A percentile compares a stretch with the other conserved stretches of the same genome.
phyloP scores from a whole-genome alignment of 805 yeast species.

The Wickerhamomyces hampshirensis region DNA sequence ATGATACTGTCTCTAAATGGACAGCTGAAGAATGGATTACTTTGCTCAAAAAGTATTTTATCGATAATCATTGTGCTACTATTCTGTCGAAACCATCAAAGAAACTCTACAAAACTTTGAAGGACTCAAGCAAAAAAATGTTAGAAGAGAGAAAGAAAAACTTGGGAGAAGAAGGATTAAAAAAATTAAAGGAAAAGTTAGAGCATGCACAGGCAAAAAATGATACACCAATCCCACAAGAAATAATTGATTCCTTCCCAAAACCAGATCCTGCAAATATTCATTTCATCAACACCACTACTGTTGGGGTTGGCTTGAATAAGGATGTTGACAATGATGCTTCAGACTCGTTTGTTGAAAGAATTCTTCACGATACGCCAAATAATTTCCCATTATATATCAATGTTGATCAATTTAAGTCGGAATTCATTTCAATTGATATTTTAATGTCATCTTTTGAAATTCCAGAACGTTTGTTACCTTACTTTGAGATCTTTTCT shows the following conservation, averaged over 20 bases:
- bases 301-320: constrained; percentile 56
- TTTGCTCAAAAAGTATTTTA: constrained; percentile 46
- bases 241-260: constrained; percentile 54
- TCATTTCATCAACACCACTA: constrained; percentile 60
- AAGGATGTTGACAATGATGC: constrained; percentile 30
- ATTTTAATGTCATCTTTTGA: constrained; percentile 52
- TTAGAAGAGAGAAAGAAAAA: constrained; percentile 43
- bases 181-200: constrained; percentile 44
- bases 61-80: constrained; percentile 58
- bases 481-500: constrained; percentile 59
- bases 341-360: constrained; percentile 23
- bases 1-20: constrained; percentile 52
- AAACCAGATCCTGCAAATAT: constrained; percentile 75
- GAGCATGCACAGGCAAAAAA: constrained; percentile 62
- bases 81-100: constrained; percentile 71
- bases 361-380: constrained; percentile 32
- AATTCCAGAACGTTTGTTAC: constrained; percentile 49
- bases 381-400: constrained; percentile 57
- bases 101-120: constrained; percentile 46
- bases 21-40: constrained; percentile 59
- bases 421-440: constrained; percentile 72
- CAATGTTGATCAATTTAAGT: constrained; percentile 74
- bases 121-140: constrained; percentile 45
- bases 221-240: constrained; percentile 72
- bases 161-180: constrained; percentile 59